Percentiles rank a stretch among this genome's conserved stretches.
These are phyloP conservation scores for Fusarium newnesense DNA, from an alignment of 2,329 filamentous ascomycete genomes.

Conservation along the genomic window DNA sequence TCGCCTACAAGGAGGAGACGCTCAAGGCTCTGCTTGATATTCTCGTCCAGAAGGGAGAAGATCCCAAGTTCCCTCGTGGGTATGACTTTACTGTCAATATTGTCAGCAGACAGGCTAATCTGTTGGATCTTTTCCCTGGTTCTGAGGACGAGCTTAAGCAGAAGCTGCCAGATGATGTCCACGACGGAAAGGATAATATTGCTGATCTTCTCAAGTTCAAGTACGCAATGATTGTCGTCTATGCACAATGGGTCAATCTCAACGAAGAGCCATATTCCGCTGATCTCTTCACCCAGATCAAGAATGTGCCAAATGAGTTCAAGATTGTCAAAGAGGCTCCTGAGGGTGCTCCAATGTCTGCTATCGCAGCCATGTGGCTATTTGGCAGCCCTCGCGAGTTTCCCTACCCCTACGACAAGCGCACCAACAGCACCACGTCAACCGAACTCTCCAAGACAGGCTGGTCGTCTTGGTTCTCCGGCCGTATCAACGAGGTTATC, in stretches of 20 bases:
- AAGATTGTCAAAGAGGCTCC: neutral
- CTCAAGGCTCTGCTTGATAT: neutral
- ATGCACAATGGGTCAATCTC: neutral
- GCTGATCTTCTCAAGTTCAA: slow-evolving; percentile 7
- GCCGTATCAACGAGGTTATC: slow-evolving; percentile 30
- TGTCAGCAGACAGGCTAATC: neutral
- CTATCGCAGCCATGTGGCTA: slow-evolving; percentile 48
- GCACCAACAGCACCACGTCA: slow-evolving; percentile 56
- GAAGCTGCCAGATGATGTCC: neutral
- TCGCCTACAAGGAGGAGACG: neutral
- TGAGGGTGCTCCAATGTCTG: neutral
- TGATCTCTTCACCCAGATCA: neutral
- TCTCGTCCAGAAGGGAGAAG: neutral
- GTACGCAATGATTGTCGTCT: neutral
- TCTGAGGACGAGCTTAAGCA: neutral
- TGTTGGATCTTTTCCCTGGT: neutral
- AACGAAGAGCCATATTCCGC: neutral
- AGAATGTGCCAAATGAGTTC: neutral
- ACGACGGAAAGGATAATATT: slow-evolving; percentile 23
- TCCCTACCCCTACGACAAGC: slow-evolving; percentile 59
- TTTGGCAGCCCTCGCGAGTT: slow-evolving; percentile 58
- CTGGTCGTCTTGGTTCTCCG: slow-evolving; percentile 43
- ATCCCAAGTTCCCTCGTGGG: neutral
- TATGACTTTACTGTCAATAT: neutral
- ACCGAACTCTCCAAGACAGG: slow-evolving; percentile 51